Evolutionary conservation across 2,329 filamentous ascomycete species (phyloP), one percentile per base, ranked within the genome.

Genomic region (Colletotrichum salicis): DNA sequence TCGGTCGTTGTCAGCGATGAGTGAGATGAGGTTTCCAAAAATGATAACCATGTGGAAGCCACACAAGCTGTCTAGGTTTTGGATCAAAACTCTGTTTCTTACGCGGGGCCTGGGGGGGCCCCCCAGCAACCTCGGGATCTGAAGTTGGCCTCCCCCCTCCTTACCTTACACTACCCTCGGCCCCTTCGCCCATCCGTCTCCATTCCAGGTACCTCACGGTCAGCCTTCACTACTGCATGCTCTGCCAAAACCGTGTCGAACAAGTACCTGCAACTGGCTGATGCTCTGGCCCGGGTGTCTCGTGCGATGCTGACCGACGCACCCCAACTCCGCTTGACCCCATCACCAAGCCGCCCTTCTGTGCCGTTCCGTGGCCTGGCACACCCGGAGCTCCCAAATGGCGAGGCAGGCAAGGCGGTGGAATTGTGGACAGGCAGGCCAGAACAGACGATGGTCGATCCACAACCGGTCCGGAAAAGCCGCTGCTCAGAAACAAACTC

Each of bases 21-120:
- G 69, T 56, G 65, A 60, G 65, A 64, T 64, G 65, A 55, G 45
- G 54, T 37, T 72, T 63, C 56, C 70, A 71, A 71, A 71, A 72
- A 71, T 66, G 70, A 72, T 54, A 60, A 69, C 72, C 70, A 73
- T 73, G 72, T 70, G 72, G 70, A 72, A 72, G 64, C 72, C 60
- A 63, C 64, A 69, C 27, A 68, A 41, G 31, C 35, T 59, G 59
- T 61, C 55, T 64, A 64, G 27, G 68, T 64, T 73, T 73, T 67
- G 68, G 48, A 64, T 33, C 51, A 31, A 63, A 73, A 73, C 68
- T 73, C 63, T 73, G 69, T 72, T 72, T 72, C 64, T 45, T 48
- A 51, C 57, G 31, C 51, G 52, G 57, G 29, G 35, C 54, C 55
- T 41, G 37, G 37, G 13, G 13, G 27, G 65, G 65, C 12, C 33